Evolutionary conservation across 495 filamentous ascomycete genomes (phyloP).

Genomic region (Talaromyces adpressus): DNA sequence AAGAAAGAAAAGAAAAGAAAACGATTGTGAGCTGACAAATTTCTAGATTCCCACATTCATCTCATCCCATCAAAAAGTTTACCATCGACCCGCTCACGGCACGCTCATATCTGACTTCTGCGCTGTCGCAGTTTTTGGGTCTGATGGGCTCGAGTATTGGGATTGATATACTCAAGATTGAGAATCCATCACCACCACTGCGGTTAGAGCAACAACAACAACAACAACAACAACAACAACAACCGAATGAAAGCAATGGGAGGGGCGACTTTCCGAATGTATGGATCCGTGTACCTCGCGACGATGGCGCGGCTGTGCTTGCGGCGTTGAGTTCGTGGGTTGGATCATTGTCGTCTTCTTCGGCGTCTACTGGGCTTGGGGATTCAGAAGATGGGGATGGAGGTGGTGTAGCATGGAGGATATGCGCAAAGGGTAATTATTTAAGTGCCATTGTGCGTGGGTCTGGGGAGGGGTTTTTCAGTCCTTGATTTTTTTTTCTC

Average conservation of each 20-base stretch:
- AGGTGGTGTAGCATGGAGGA: conserved; percentile 46
- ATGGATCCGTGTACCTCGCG: conserved; percentile 70
- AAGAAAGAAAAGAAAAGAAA: no score
- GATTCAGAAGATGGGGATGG: conserved; percentile 28
- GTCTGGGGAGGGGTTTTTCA: conserved; percentile 38
- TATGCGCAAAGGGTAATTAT: conserved; percentile 50
- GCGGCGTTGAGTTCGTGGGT: conserved; percentile 60
- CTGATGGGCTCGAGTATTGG: conserved; percentile 67
- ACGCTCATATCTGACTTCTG: conserved; percentile 62
- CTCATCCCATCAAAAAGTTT: conserved; percentile 13
- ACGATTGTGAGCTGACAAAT: no score
- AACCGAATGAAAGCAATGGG: neutral
- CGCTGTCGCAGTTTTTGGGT: conserved; percentile 76
- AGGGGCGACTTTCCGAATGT: conserved; percentile 26
- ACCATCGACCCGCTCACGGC: conserved; percentile 68
- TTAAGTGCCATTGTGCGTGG: conserved; percentile 39
- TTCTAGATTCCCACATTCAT: conserved; percentile 21
- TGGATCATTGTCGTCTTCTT: conserved; percentile 11
- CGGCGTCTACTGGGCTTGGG: neutral
- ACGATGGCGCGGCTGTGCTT: conserved; percentile 59
- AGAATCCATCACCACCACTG: conserved; percentile 14
- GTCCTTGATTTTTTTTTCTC: conserved; percentile 8
- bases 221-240: neutral
- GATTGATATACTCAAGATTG: conserved; percentile 70
- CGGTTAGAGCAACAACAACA: neutral